A percentile compares a stretch with the other conserved stretches of the same genome.
These are phyloP conservation scores for Iris pallida DNA, from an alignment of 116 monocot genomes.

Conservation along the genomic window DNA sequence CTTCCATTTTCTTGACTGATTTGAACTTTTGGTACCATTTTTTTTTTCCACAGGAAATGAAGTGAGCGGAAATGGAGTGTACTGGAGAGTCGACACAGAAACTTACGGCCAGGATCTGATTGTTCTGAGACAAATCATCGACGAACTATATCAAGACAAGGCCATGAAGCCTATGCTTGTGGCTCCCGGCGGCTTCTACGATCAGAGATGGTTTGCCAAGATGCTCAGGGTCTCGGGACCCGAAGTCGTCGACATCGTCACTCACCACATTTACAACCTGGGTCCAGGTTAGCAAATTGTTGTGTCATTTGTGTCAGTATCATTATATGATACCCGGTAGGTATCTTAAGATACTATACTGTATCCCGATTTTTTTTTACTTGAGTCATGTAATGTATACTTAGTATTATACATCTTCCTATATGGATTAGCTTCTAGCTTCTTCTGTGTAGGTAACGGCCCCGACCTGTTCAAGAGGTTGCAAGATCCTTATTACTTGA, in stretches of 20 bases:
- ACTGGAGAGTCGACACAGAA: slow-evolving; percentile 17
- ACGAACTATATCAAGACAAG: slow-evolving; percentile 17
- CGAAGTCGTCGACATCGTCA: slow-evolving; percentile 26
- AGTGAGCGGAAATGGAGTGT: slow-evolving; percentile 28
- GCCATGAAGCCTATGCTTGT: slow-evolving; percentile 17
- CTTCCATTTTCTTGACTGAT: not conserved
- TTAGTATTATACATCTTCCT: too few species aligned
- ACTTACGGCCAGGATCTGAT: slow-evolving; percentile 38
- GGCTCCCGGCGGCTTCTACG: slow-evolving; percentile 45
- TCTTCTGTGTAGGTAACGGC: slow-evolving; percentile 34
- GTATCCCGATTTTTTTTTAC: too few species aligned
- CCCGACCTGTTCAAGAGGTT: slow-evolving; percentile 24
- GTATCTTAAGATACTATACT: too few species aligned
- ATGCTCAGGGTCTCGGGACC: slow-evolving; percentile 32
- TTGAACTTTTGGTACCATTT: not conserved
- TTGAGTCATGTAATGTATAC: too few species aligned
- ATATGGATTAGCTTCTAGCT: too few species aligned
- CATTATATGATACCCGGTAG: too few species aligned
- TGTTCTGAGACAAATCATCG: slow-evolving; percentile 18
- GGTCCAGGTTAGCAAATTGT: slow-evolving; percentile 22
- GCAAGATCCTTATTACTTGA: slow-evolving; percentile 31
- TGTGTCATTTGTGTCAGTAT: not conserved
- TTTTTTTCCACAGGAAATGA: slow-evolving; percentile 36
- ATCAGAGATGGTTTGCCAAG: slow-evolving; percentile 28
- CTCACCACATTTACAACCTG: slow-evolving; percentile 47